Base-by-base conservation (phyloP, 106 monocot genomes). In the Dendrobium catenatum region DNA sequence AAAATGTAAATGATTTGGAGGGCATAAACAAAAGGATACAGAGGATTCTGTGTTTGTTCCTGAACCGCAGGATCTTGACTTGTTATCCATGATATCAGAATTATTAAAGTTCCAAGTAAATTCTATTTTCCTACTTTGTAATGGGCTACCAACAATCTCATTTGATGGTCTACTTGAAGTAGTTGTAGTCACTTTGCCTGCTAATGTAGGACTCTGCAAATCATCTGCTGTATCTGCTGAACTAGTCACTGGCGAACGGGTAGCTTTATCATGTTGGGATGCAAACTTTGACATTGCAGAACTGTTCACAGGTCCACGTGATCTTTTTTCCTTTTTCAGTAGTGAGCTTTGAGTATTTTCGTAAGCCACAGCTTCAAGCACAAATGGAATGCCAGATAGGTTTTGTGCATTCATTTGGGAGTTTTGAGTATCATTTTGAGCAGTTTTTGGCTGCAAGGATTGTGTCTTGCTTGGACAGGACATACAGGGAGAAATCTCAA, bases 151-250 rank as follows among this genome's bases (percentile, higher is more conserved):
- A 43, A 70, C 40, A 70, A 68, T 80, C 31, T 88, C 80, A 70
- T 75, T 77, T 7, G 47, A 29, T 44, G 59, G 51, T 78, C 80
- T 84, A 49, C 78, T 79, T 70, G 33, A 41, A 49, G 83, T 81
- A 84, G 86, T 66, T 76, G 85, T 78, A 22, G 82, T 78, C 26
- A 18, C 75, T 84, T 88, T 84, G 48, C 76, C 72, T 42, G 91
- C 93, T 82, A 94, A 79, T 76, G 88, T 91, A 84, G 94, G 97
- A 76, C 90, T 94, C 54, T 82, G 79, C 48, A 80, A 58, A 89
- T 88, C 85, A 89, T 84, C 85, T 8, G 37, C 51, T 44, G 75
- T 47, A 8, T 72, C 49, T 42, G 68, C 61, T 55, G 64, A 55
- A 16, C 83, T 85, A 37, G 41, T 70, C 24, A 72, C 49, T 43